phyloP scores from a whole-genome alignment of 225 moss, liverwort and hornwort genomes.

The Asterella californica region DNA sequence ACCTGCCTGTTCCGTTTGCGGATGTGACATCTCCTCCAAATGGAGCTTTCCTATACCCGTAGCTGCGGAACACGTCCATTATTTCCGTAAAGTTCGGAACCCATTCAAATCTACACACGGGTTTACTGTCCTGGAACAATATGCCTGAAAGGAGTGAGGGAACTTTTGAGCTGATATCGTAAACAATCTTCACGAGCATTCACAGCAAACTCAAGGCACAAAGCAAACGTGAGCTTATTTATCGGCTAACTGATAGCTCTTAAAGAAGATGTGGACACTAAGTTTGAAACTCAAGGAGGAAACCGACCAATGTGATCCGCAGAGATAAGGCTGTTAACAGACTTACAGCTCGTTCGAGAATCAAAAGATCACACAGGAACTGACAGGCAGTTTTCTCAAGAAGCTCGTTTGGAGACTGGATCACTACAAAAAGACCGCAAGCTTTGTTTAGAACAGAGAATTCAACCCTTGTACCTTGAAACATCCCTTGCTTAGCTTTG shows the following conservation, averaged over 20 bases:
- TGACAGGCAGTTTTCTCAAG: constrained; percentile 28
- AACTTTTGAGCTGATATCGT: background rate
- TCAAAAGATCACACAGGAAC: constrained; percentile 34
- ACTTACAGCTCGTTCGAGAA: constrained; percentile 18
- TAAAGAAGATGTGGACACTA: background rate
- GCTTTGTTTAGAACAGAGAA: background rate
- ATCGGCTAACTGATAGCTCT: background rate
- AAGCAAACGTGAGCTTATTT: background rate
- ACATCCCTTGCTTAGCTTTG: background rate
- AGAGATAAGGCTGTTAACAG: background rate
- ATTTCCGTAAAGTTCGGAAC: constrained; percentile 34
- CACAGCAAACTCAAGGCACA: background rate
- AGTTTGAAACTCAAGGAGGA: background rate
- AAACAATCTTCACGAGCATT: background rate
- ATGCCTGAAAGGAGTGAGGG: background rate
- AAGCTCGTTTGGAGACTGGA: constrained; percentile 14
- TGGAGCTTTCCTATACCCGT: constrained; percentile 26
- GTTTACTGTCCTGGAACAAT: constrained; percentile 28
- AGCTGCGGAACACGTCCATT: constrained; percentile 22
- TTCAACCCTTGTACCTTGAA: background rate
- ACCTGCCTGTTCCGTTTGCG: constrained; percentile 23
- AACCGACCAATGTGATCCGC: background rate
- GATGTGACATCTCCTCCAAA: background rate
- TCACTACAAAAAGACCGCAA: constrained; percentile 25
- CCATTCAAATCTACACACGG: constrained; percentile 32